Percentiles rank a stretch among this genome's conserved stretches.
Evolutionary conservation across 306 rosid species (phyloP).

Genomic region (Corylus americana): DNA sequence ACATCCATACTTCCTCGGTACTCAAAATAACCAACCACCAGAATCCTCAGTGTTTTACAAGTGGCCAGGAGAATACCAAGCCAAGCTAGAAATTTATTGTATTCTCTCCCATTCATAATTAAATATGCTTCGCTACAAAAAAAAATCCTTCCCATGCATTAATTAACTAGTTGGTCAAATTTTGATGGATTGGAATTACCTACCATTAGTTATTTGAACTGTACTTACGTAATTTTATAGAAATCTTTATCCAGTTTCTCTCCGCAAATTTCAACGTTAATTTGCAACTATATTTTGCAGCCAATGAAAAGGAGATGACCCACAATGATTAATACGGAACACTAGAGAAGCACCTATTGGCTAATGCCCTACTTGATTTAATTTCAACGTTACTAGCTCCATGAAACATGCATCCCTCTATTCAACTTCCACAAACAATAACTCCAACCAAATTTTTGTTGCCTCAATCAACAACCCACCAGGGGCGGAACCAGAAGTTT

Average conservation of each 20-base stretch:
- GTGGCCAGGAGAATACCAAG: slow-evolving; percentile 45
- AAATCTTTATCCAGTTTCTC: too few species aligned
- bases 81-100: slow-evolving; percentile 14
- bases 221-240: too few species aligned
- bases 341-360: slow-evolving; percentile 44
- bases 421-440: too few species aligned
- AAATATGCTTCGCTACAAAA: neutral
- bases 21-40: slow-evolving; percentile 22
- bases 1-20: slow-evolving; percentile 37
- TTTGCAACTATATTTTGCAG: slow-evolving; percentile 17
- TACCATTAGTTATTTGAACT: too few species aligned
- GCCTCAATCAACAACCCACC: too few species aligned
- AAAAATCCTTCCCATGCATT: neutral
- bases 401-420: too few species aligned
- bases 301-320: slow-evolving; percentile 38
- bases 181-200: too few species aligned
- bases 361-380: slow-evolving; percentile 48
- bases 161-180: too few species aligned
- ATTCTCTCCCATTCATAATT: too few species aligned
- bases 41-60: slow-evolving; percentile 35
- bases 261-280: neutral
- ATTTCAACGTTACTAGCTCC: too few species aligned
- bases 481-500: too few species aligned
- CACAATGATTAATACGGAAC: slow-evolving; percentile 37
- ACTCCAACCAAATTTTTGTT: too few species aligned